A percentile compares a stretch with the other conserved stretches of the same genome.
Conservation (phyloP, 495 filamentous ascomycete species). For the Neurospora intermedia region DNA sequence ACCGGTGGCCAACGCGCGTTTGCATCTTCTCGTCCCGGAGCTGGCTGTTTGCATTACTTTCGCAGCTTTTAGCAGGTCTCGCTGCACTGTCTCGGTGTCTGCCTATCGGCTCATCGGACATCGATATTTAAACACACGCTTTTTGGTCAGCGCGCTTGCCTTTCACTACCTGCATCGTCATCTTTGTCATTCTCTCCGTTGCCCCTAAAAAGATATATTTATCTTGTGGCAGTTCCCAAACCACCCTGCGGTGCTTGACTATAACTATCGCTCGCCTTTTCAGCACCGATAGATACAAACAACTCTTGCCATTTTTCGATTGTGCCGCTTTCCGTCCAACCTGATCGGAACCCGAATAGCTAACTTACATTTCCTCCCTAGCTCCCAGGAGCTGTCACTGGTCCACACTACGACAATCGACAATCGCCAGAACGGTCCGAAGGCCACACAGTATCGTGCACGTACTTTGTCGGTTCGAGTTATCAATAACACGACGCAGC, state of each 20-base stretch:
- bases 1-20: neutral
- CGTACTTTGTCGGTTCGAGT: neutral
- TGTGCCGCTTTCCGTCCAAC: neutral
- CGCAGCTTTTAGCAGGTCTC: neutral
- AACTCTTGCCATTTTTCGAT: neutral
- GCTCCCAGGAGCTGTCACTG: neutral
- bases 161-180: neutral
- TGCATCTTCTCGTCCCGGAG: neutral
- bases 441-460: neutral
- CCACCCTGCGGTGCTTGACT: neutral
- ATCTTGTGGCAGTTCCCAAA: neutral
- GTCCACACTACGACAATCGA: neutral
- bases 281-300: neutral
- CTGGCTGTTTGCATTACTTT: neutral
- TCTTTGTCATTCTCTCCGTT: neutral
- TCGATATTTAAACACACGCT: neutral
- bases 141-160: neutral
- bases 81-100: neutral
- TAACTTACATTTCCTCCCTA: neutral
- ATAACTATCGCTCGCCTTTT: neutral
- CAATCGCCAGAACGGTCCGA: neutral
- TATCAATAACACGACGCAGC: neutral
- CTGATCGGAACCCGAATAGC: neutral
- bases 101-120: neutral
- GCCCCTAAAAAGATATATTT: neutral